Conservation (phyloP, 306 rosid species). For the Vigna hirtella region DNA sequence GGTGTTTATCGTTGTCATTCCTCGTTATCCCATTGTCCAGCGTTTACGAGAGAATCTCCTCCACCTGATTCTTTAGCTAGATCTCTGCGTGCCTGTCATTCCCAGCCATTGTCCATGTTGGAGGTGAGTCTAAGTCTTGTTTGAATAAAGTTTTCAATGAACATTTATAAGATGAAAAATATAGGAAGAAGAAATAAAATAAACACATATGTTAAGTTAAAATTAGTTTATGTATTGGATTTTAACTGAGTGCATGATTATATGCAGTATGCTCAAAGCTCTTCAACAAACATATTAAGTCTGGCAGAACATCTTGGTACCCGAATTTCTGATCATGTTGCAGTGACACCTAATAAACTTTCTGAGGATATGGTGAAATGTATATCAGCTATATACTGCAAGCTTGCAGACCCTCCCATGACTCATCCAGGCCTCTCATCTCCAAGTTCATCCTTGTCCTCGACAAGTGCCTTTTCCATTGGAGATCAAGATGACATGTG, state of each 20-base stretch:
- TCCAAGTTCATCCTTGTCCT: conserved; percentile 84
- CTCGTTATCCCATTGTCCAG: conserved; percentile 71
- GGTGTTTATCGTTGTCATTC: conserved; percentile 88
- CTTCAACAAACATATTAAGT: conserved; percentile 75
- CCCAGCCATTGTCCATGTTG: conserved; percentile 91
- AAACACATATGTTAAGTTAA: background rate
- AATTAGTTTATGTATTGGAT: background rate
- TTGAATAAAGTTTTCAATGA: background rate
- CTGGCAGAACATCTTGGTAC: conserved; percentile 98
- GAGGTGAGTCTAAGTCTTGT: conserved; percentile 65
- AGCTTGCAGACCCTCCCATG: conserved; percentile 83
- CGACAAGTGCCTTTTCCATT: conserved; percentile 75
- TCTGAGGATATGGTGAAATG: conserved; percentile 96
- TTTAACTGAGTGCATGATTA: background rate
- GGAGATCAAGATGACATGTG: conserved; percentile 78
- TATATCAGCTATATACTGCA: conserved; percentile 90
- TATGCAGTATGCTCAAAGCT: conserved; percentile 71
- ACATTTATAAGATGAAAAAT: background rate
- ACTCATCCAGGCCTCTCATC: conserved; percentile 77
- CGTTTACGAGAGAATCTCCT: conserved; percentile 62
- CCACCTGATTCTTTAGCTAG: conserved; percentile 63
- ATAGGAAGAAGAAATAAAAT: background rate
- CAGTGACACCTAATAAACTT: conserved; percentile 74
- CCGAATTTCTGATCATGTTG: conserved; percentile 78
- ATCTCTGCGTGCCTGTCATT: conserved; percentile 80